phyloP scores from a whole-genome alignment of 1,284 basidiomycete species.

The Anthracocystis panici-leucophaei region DNA sequence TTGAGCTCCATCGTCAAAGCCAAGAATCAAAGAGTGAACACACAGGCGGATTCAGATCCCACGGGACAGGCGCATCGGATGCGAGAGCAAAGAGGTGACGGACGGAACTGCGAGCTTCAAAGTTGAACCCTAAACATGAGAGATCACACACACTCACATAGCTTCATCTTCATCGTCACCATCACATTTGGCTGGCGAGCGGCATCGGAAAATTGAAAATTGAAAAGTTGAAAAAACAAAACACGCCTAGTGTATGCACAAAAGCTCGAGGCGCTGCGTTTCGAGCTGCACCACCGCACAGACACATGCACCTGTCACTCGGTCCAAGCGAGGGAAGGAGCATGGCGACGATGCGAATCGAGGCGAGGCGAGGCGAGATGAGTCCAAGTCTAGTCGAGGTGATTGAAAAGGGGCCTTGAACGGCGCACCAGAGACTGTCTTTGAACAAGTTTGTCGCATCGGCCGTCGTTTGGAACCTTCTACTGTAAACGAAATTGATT shows the following conservation, averaged over 20 bases:
- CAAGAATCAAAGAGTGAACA: not conserved
- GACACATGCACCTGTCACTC: constrained; percentile 17
- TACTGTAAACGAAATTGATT: not conserved
- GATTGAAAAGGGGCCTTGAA: not conserved
- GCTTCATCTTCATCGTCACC: not conserved
- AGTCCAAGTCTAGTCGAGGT: not conserved
- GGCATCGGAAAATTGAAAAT: not conserved
- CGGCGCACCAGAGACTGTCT: constrained; percentile 14
- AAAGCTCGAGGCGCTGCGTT: constrained; percentile 4
- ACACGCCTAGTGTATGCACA: not conserved
- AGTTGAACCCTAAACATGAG: not conserved
- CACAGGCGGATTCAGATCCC: not conserved
- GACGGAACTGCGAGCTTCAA: not conserved
- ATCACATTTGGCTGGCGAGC: not conserved
- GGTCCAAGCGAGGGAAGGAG: not conserved
- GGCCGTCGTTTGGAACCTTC: constrained; percentile 17
- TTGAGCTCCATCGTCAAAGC: no score
- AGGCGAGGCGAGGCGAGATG: not conserved
- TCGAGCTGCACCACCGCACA: constrained; percentile 19
- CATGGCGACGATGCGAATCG: not conserved
- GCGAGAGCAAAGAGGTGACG: not conserved
- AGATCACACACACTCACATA: constrained; percentile 3
- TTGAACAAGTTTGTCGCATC: constrained; percentile 22
- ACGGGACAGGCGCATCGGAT: constrained; percentile 8
- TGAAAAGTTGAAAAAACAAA: constrained; percentile 10